phyloP scores from a whole-genome alignment of 805 yeast species.

The Wickerhamomyces rabaulensis region DNA sequence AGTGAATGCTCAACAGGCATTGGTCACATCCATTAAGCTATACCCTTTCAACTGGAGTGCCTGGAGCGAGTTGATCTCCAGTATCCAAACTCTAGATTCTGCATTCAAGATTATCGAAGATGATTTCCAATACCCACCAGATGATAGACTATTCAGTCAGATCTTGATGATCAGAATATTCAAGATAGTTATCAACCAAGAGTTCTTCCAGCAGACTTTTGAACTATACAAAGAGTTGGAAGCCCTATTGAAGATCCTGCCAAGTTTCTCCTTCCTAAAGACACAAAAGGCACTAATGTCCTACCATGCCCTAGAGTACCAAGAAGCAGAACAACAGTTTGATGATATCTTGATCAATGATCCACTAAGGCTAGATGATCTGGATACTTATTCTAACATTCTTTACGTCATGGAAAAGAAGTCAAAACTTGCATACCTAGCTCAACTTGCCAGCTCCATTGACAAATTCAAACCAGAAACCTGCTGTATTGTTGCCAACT shows the following conservation, averaged over 20 bases:
- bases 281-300: conserved; percentile 79
- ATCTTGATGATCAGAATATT: conserved; percentile 14
- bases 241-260: conserved; percentile 50
- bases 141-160: conserved; percentile 2
- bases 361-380: conserved; percentile 83
- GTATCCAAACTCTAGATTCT: conserved; percentile 58
- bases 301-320: conserved; percentile 82
- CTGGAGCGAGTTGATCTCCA: conserved; percentile 74
- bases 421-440: conserved; percentile 77
- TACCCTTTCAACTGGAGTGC: conserved; percentile 93
- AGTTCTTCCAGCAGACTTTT: conserved; percentile 64
- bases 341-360: conserved; percentile 69
- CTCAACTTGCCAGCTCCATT: conserved; percentile 76
- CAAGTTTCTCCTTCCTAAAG: conserved; percentile 66
- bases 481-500: conserved; percentile 90
- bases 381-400: conserved; percentile 92
- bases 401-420: conserved; percentile 89
- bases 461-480: conserved; percentile 92
- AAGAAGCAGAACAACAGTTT: conserved; percentile 71
- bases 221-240: conserved; percentile 48
- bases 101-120: conserved; percentile 29
- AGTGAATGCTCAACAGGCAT: conserved; percentile 52
- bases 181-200: conserved; percentile 41
- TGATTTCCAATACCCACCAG: conserved; percentile 11
- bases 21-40: conserved; percentile 54